phyloP scores from a whole-genome alignment of 1,139 yeast species.

The Chernovozyma aurita region DNA sequence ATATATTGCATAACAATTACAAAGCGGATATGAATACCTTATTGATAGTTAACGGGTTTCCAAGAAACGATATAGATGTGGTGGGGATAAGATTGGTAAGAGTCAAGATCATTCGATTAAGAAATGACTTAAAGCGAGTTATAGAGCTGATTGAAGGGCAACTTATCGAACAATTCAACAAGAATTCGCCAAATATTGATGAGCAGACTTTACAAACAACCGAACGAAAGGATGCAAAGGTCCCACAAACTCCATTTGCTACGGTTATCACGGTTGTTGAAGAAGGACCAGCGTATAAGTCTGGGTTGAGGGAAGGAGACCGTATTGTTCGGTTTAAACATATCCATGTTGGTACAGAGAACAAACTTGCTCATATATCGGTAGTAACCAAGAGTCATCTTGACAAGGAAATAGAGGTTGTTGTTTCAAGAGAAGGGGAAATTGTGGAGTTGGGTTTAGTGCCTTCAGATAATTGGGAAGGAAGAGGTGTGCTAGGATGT shows the following conservation, averaged over 20 bases:
- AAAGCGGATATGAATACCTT: conserved; percentile 61
- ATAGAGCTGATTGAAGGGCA: conserved; percentile 44
- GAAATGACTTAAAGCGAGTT: conserved; percentile 61
- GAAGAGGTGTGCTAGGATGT: conserved; percentile 73
- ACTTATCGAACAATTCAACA: conserved; percentile 39
- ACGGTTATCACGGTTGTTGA: conserved; percentile 41
- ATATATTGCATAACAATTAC: conserved; percentile 25
- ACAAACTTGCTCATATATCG: conserved; percentile 26
- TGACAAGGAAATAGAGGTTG: conserved; percentile 12
- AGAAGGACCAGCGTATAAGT: conserved; percentile 44
- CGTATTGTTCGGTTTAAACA: conserved; percentile 40
- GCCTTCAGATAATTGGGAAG: conserved; percentile 64
- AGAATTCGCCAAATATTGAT: conserved; percentile 1
- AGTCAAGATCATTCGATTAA: conserved; percentile 57
- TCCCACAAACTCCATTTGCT: conserved; percentile 48
- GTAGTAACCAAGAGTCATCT: conserved; percentile 27
- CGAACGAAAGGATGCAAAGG: too few species aligned
- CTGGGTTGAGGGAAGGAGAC: conserved; percentile 46
- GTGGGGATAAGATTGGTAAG: conserved; percentile 60
- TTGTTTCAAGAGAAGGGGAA: conserved; percentile 29
- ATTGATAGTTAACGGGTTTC: conserved; percentile 73
- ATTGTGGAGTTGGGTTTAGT: conserved; percentile 27
- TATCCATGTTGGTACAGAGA: conserved; percentile 51
- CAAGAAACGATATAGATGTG: conserved; percentile 80
- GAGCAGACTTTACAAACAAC: neutral